Evolutionary conservation across 2,329 filamentous ascomycete genomes (phyloP), one percentile per base, ranked within the genome.

Genomic region (Claviceps purpurea): DNA sequence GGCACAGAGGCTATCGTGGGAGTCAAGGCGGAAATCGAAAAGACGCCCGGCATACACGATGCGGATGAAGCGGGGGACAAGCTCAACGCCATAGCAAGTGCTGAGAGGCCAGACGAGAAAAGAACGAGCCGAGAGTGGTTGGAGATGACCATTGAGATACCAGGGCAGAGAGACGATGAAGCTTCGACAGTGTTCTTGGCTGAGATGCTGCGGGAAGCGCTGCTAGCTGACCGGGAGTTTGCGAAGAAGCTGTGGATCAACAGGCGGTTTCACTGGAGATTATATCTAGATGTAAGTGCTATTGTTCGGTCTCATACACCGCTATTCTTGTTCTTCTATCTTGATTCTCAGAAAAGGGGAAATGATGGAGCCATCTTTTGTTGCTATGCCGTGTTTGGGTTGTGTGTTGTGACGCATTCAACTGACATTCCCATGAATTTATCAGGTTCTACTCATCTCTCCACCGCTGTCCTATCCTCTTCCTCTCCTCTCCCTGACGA

Each of bases 1-100:
- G 93, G 93, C 49, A 95, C 89, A 1, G 93, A 98, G 69, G 93
- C 93, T 6, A 85, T 98, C 55, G 93, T 96, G 5, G 93, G 93
- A 46, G 84, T 96, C 55, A 98, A 97, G 71, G 89, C 88, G 0
- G 91, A 97, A 70, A 87, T 97, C 4, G 89, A 95, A 67, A 84
- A 79, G 72, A 89, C 84, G 47, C 58, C 59, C 18, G 57, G 59
- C 41, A 58, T 56, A 43, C 62, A 56, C 50, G 60, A 59, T 45
- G 63, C 58, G 43, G 59, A 62, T 6, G 56, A 60, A 24, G 48
- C 49, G 26, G 57, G 62, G 54, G 56, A 54, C 48, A 50, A 50
- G 22, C 16, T 49, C 14, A 46, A 22, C 13, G 39, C 43, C 48
- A 47, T 45, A 58, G 38, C 68, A 62, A 18, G 72, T 70, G 55